phyloP scores from a whole-genome alignment of 768 basidiomycete genomes.

The Agaricus subrufescens region DNA sequence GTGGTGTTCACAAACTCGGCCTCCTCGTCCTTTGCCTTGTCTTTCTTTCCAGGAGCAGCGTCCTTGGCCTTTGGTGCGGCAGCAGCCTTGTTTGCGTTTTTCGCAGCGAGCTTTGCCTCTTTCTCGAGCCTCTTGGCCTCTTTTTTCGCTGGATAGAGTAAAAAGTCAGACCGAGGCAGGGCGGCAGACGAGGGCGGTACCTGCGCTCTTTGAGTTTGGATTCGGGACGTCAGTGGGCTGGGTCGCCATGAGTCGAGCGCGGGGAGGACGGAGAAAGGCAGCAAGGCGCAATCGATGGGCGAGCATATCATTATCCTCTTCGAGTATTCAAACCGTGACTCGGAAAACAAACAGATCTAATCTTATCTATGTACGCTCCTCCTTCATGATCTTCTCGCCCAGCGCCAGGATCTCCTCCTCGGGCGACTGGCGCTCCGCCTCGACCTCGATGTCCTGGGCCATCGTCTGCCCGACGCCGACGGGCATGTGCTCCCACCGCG shows the following conservation, averaged over 20 bases:
- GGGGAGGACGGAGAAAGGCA: background rate
- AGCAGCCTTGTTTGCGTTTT: slow-evolving; percentile 47
- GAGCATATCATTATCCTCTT: slow-evolving; percentile 3
- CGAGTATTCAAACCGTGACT: slow-evolving; percentile 2
- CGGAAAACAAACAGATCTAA: slow-evolving; percentile 1
- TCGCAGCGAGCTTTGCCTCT: slow-evolving; percentile 73
- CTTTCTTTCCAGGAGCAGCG: slow-evolving; percentile 63
- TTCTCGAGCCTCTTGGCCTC: slow-evolving; percentile 80
- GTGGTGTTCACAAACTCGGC: slow-evolving; percentile 81
- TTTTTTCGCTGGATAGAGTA: slow-evolving; percentile 58
- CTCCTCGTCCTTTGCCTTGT: slow-evolving; percentile 48
- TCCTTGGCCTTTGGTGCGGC: slow-evolving; percentile 51
- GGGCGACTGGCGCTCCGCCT: background rate
- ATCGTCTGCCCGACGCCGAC: slow-evolving; percentile 37
- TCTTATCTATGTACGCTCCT: slow-evolving; percentile 16
- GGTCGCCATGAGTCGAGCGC: slow-evolving; percentile 2
- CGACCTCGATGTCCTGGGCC: background rate
- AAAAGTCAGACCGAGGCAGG: background rate
- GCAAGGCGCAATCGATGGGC: slow-evolving; percentile 8
- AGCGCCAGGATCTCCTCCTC: slow-evolving; percentile 10
- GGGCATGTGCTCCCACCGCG: slow-evolving; percentile 68
- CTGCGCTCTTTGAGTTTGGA: slow-evolving; percentile 40
- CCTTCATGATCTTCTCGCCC: slow-evolving; percentile 26
- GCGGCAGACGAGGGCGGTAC: slow-evolving; percentile 16
- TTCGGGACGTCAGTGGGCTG: slow-evolving; percentile 14